Percentiles rank a stretch among this genome's conserved stretches.
phyloP scores from a whole-genome alignment of 108 stramenopile genomes.

The Parmales sp. region DNA sequence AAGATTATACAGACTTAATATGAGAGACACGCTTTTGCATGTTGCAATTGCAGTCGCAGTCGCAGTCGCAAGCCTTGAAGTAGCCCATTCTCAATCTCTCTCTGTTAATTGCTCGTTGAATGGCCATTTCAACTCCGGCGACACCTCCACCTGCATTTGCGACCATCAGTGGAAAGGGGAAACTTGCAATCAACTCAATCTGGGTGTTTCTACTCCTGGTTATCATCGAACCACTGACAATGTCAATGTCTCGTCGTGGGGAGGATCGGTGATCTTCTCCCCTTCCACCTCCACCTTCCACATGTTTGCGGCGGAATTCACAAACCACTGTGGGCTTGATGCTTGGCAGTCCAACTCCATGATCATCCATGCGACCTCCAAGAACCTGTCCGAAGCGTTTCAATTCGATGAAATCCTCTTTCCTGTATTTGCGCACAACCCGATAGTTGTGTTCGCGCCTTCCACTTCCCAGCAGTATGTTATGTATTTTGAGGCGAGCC shows the following conservation, averaged over 20 bases:
- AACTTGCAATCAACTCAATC: not conserved
- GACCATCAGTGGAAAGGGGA: not conserved
- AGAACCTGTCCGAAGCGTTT: not conserved
- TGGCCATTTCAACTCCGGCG: not conserved
- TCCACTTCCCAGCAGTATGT: not conserved
- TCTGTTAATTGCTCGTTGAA: constrained; percentile 12
- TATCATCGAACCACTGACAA: not conserved
- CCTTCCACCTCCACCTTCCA: not conserved
- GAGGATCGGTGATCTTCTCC: not conserved
- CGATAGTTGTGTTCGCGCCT: not conserved
- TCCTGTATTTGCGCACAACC: not conserved
- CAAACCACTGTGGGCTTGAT: not conserved
- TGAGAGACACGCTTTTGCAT: too few relatives aligned
- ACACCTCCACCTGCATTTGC: not conserved
- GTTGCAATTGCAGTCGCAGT: too few relatives aligned
- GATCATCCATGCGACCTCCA: not conserved
- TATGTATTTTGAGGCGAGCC: not conserved
- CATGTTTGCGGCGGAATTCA: not conserved
- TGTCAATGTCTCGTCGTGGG: not conserved
- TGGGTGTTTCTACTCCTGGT: not conserved
- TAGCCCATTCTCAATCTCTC: too few relatives aligned
- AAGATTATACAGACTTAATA: too few relatives aligned
- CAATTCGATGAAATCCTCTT: not conserved
- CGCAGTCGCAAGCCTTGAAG: too few relatives aligned
- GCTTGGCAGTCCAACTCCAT: not conserved